Percentiles rank a stretch among this genome's conserved stretches.
Conservation (phyloP, 495 filamentous ascomycete genomes). For the Podospora pseudopauciseta region DNA sequence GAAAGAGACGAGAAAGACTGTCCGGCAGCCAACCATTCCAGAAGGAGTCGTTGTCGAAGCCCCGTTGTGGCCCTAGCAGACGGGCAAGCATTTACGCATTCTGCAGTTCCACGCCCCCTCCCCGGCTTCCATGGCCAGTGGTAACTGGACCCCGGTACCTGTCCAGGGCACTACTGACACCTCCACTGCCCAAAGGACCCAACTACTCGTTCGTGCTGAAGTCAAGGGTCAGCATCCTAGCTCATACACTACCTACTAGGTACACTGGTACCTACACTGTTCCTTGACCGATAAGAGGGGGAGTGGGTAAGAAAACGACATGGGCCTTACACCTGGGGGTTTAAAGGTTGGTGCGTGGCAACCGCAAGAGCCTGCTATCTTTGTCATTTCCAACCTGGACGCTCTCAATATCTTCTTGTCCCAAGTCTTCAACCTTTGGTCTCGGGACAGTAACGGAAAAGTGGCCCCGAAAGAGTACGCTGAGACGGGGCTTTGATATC, state of each 20-base stretch:
- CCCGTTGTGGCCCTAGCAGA: slow-evolving; percentile 28
- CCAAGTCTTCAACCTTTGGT: background rate
- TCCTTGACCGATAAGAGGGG: slow-evolving; percentile 19
- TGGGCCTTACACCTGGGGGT: slow-evolving; percentile 13
- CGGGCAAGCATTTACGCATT: slow-evolving; percentile 11
- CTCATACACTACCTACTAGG: background rate
- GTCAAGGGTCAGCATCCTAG: slow-evolving; percentile 1
- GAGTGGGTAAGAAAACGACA: slow-evolving; percentile 10
- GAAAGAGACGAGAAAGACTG: slow-evolving; percentile 10
- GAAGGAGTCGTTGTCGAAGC: slow-evolving; percentile 23
- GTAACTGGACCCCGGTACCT: slow-evolving; percentile 26
- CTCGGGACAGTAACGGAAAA: slow-evolving; percentile 6
- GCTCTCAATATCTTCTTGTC: background rate
- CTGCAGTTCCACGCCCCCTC: background rate
- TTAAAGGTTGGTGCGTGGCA: slow-evolving; percentile 18
- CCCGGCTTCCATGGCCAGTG: slow-evolving; percentile 14
- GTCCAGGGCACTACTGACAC: background rate
- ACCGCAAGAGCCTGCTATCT: slow-evolving; percentile 3
- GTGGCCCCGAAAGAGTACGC: background rate
- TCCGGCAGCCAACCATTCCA: slow-evolving; percentile 26
- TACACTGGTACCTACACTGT: background rate
- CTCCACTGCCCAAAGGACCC: background rate
- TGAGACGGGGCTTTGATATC: background rate
- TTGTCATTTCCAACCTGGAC: slow-evolving; percentile 17
- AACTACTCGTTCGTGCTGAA: slow-evolving; percentile 17